Evolutionary conservation across 2,329 filamentous ascomycete genomes (phyloP).

Genomic region (Apiospora phragmitis): DNA sequence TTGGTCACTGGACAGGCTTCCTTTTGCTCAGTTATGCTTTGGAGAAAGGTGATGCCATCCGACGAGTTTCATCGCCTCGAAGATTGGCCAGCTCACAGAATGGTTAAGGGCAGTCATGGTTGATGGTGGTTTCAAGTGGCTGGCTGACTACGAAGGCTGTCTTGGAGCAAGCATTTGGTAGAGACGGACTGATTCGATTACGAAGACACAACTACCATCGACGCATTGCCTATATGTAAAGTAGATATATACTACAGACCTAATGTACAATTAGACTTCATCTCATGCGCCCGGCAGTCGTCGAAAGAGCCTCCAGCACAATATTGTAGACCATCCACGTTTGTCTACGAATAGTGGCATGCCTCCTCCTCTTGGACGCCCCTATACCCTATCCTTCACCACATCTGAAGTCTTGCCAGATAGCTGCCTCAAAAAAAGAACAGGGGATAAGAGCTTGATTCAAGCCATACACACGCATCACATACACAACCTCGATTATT

Average conservation of each 20-base stretch:
- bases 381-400: not conserved
- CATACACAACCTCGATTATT: not conserved
- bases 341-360: no score
- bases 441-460: not conserved
- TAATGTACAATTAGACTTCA: not conserved
- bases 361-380: not conserved
- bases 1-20: not conserved
- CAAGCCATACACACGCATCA: not conserved
- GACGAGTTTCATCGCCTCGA: not conserved
- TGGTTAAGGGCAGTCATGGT: no score
- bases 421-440: not conserved
- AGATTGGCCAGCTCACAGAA: not conserved
- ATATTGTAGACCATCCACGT: not conserved
- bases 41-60: not conserved
- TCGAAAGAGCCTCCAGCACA: not conserved
- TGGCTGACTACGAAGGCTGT: no score
- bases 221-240: not conserved
- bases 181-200: not conserved
- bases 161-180: no score
- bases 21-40: not conserved
- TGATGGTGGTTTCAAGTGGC: no score
- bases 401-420: not conserved
- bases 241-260: not conserved
- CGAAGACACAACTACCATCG: no score
- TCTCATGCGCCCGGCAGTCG: not conserved